phyloP scores from a whole-genome alignment of 768 basidiomycete species.

The Suillus subalutaceus region DNA sequence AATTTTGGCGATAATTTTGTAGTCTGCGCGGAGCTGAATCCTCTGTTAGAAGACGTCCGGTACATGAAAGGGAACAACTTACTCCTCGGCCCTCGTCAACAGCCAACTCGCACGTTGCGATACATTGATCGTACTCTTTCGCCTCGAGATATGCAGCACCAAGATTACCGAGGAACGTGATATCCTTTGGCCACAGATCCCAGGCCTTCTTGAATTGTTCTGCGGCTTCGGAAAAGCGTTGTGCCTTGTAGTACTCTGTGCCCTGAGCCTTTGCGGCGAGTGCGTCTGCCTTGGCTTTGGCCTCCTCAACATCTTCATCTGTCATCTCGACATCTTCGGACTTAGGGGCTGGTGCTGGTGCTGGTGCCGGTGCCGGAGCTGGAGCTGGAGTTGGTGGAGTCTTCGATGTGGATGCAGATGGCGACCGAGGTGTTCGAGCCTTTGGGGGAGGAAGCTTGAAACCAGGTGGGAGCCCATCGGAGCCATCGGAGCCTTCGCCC shows the following conservation, averaged over 20 bases:
- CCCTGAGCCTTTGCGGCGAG: constrained; percentile 81
- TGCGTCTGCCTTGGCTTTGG: constrained; percentile 74
- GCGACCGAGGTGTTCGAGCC: constrained; percentile 34
- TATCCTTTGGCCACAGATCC: constrained; percentile 91
- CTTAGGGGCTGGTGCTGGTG: constrained; percentile 30
- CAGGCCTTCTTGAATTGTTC: constrained; percentile 84
- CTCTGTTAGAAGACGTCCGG: not conserved
- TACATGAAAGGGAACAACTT: constrained; percentile 22
- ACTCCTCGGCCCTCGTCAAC: constrained; percentile 91
- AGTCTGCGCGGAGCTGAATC: constrained; percentile 81
- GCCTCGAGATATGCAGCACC: constrained; percentile 93
- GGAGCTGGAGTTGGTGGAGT: constrained; percentile 39
- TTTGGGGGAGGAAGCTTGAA: constrained; percentile 34
- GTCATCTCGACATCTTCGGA: constrained; percentile 66
- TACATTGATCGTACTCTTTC: constrained; percentile 87
- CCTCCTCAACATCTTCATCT: constrained; percentile 70
- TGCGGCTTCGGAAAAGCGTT: constrained; percentile 78
- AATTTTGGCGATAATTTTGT: constrained; percentile 94
- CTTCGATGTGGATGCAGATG: constrained; percentile 45
- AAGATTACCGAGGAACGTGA: constrained; percentile 91
- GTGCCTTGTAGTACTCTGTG: constrained; percentile 81
- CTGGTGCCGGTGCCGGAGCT: constrained; percentile 32
- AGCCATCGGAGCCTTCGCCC: constrained; percentile 69
- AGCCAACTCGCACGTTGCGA: constrained; percentile 94
- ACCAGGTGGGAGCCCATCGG: constrained; percentile 75